Conservation (phyloP, 2,329 filamentous ascomycete genomes). For the Westerdykella sp. region DNA sequence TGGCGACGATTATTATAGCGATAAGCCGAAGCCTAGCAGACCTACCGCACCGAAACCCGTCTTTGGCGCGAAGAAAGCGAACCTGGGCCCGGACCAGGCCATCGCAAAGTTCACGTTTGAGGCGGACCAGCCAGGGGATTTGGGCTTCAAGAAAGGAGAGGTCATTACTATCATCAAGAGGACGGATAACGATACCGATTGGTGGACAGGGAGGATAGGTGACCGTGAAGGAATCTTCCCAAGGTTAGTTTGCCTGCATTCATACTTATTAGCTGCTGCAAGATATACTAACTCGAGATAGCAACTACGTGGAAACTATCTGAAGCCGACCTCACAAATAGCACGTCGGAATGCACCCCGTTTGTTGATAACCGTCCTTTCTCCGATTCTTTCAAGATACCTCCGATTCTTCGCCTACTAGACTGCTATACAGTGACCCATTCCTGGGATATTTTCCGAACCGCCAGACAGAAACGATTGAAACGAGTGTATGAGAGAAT, state of each 20-base stretch:
- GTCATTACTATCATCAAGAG: slow-evolving; percentile 91
- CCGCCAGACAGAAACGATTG: no score
- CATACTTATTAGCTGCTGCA: background rate
- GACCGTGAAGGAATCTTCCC: slow-evolving; percentile 87
- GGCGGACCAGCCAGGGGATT: slow-evolving; percentile 82
- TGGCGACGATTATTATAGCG: slow-evolving; percentile 50
- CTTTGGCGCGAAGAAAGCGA: slow-evolving; percentile 52
- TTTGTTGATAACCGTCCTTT: background rate
- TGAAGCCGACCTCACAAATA: slow-evolving; percentile 6
- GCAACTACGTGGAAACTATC: slow-evolving; percentile 39
- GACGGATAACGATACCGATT: slow-evolving; percentile 89
- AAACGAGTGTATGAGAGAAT: no score
- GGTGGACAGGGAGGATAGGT: slow-evolving; percentile 94
- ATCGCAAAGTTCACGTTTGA: slow-evolving; percentile 92
- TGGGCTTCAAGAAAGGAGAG: slow-evolving; percentile 96
- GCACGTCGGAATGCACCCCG: background rate
- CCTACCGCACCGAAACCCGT: slow-evolving; percentile 87
- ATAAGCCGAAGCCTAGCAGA: slow-evolving; percentile 60
- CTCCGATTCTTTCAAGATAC: background rate
- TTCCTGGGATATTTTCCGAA: no score
- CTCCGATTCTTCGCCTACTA: background rate
- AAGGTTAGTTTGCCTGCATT: slow-evolving; percentile 47
- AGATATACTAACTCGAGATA: slow-evolving; percentile 9
- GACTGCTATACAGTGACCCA: background rate
- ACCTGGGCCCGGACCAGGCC: slow-evolving; percentile 65